Evolutionary conservation across 192 early-diverging fungal genomes (phyloP).

Genomic region (Umbelopsis sp.): DNA sequence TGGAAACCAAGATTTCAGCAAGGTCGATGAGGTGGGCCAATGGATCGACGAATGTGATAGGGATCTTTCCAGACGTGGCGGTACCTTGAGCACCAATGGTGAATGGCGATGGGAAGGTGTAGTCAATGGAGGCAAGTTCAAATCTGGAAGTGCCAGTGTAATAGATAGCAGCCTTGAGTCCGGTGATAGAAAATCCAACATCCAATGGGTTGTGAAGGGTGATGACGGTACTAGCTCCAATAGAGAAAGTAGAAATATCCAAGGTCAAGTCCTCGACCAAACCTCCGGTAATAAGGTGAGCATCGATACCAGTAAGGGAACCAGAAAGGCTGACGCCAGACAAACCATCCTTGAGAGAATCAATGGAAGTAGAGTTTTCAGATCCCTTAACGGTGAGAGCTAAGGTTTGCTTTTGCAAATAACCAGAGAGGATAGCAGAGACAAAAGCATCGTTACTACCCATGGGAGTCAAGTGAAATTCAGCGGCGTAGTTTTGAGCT

Average conservation of each 20-base stretch:
- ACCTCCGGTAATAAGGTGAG: conserved; percentile 35
- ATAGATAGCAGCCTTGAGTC: conserved; percentile 15
- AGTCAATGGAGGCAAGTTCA: conserved; percentile 25
- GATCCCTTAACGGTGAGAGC: conserved; percentile 42
- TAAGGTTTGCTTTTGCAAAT: conserved; percentile 36
- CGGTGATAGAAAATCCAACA: conserved; percentile 11
- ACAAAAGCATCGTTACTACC: conserved; percentile 29
- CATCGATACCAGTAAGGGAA: conserved; percentile 47
- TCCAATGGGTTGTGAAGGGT: conserved; percentile 31
- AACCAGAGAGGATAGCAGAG: conserved; percentile 40
- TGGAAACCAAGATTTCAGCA: conserved; percentile 13
- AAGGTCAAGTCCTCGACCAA: not conserved
- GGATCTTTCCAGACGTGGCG: conserved; percentile 11
- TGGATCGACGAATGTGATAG: conserved; percentile 4
- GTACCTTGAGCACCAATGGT: conserved; percentile 20
- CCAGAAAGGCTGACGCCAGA: conserved; percentile 38
- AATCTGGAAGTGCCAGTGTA: not conserved
- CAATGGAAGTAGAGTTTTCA: conserved; percentile 40
- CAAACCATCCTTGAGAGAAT: conserved; percentile 47
- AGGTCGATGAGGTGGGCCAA: conserved; percentile 12
- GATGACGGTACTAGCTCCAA: conserved; percentile 6
- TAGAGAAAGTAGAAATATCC: not conserved
- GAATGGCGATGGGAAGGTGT: conserved; percentile 10
- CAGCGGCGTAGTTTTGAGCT: conserved; percentile 36
- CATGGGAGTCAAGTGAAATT: conserved; percentile 40